Percentiles rank a stretch among this genome's conserved stretches.
Evolutionary conservation across 2,329 filamentous ascomycete genomes (phyloP).

Genomic region (Colletotrichum zoysiae): DNA sequence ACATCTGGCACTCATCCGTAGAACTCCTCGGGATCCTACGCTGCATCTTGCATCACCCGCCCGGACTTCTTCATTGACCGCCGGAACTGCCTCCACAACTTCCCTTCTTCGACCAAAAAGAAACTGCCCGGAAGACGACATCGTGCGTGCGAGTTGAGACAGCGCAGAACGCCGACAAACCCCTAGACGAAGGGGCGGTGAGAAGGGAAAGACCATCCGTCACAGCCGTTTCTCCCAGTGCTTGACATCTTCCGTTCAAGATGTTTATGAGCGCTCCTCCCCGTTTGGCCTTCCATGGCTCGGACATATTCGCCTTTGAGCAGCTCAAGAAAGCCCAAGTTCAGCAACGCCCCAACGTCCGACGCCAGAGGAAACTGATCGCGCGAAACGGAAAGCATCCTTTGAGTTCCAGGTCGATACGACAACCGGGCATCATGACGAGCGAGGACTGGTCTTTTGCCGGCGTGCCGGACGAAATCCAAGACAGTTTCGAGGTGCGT

Average conservation of each 20-base stretch:
- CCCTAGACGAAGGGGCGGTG: slow-evolving; percentile 30
- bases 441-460: slow-evolving; percentile 26
- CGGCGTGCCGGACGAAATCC: slow-evolving; percentile 27
- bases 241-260: slow-evolving; percentile 8
- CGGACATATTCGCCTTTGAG: slow-evolving; percentile 39
- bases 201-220: not conserved
- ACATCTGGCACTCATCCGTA: slow-evolving; percentile 24
- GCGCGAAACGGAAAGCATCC: slow-evolving; percentile 29
- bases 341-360: slow-evolving; percentile 27
- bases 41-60: slow-evolving; percentile 22
- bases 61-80: slow-evolving; percentile 36
- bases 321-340: slow-evolving; percentile 27
- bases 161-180: slow-evolving; percentile 27
- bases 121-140: slow-evolving; percentile 38
- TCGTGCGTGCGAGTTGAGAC: slow-evolving; percentile 33
- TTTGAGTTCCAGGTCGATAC: slow-evolving; percentile 23
- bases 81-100: slow-evolving; percentile 13
- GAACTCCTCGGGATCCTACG: slow-evolving; percentile 32
- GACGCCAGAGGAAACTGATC: slow-evolving; percentile 32
- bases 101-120: slow-evolving; percentile 17
- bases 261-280: slow-evolving; percentile 42
- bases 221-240: not conserved
- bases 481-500: slow-evolving; percentile 42
- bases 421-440: slow-evolving; percentile 28
- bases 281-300: slow-evolving; percentile 35